Evolutionary conservation across 2,329 filamentous ascomycete genomes (phyloP).

Genomic region (Fusarium heterosporum): DNA sequence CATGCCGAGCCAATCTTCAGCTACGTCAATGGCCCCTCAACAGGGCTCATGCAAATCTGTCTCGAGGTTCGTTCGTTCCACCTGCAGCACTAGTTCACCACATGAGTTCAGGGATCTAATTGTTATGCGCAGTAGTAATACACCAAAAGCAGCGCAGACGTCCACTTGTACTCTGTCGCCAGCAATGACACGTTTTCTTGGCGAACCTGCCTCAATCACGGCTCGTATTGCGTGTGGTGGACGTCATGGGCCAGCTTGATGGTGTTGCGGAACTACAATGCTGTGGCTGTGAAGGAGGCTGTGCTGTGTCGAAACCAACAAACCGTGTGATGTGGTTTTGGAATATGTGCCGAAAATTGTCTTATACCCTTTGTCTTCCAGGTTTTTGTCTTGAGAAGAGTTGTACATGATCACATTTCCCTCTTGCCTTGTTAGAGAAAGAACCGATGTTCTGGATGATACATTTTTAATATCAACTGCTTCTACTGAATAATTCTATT

Average conservation of each 20-base stretch:
- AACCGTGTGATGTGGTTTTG: not conserved
- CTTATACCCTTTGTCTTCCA: not conserved
- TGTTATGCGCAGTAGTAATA: not conserved
- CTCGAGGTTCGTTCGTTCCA: not conserved
- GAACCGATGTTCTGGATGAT: no score
- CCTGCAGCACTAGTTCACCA: not conserved
- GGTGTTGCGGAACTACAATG: not conserved
- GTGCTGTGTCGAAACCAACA: not conserved
- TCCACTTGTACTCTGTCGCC: not conserved
- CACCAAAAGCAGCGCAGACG: not conserved
- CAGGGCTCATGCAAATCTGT: slow-evolving; percentile 5
- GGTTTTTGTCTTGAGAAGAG: no score
- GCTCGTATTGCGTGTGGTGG: slow-evolving; percentile 4
- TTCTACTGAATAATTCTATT: not conserved
- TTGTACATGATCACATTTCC: no score
- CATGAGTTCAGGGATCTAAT: not conserved
- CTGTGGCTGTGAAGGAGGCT: not conserved
- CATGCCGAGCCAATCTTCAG: slow-evolving; percentile 2
- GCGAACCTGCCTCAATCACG: not conserved
- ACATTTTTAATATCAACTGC: no score
- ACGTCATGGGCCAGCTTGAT: not conserved
- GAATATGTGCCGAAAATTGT: not conserved
- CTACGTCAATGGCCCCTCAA: not conserved
- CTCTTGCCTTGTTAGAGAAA: no score
- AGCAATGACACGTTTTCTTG: slow-evolving; percentile 5